Evolutionary conservation across 176 grass and related monocot species (phyloP), one percentile per base, ranked within the genome.

Genomic region (Oryza glumipatula): DNA sequence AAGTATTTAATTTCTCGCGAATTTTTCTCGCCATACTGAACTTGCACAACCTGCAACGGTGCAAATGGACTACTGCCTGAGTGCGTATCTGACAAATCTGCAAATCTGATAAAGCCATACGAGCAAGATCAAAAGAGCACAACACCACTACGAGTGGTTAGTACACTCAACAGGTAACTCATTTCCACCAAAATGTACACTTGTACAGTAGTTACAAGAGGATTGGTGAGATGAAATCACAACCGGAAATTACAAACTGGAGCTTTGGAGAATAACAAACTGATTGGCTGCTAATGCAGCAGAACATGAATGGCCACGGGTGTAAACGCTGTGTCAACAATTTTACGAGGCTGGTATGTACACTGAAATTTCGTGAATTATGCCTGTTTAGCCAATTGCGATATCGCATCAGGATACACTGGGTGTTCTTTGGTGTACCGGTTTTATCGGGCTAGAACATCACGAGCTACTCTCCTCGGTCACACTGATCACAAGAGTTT

Each of bases 271-370:
- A 64, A 52, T 16, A 17, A 41, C 7, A 12, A 5, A 61, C 56
- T 61, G 56, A 22, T 8, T 61, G 56, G 21, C 28, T 54, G 33
- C 4, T 15, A 30, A 71, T 41, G 65, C 65, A 72, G 52, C 52
- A 56, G 52, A 56, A 56, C 52, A 82, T 65, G 13, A 89, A 26
- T 49, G 58, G 28, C 47, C 35, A 17, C 56, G 15, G 35, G 70
- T 61, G 21, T 9, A 41, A 41, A 21, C 56, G 8, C 6, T 44
- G 76, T 45, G 30, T 73, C 52, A 73, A 73, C 65, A 52, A 74
- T 47, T 73, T 22, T 58, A 49, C 17, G 58, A 0, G 2, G 54
- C 51, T 70, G 32, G 23, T 82, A 90, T 90, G 48, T 90, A 86
- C 88, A 86, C 21, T 38, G 24, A 51, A 65, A 39, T 56, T 76